A percentile compares a stretch with the other conserved stretches of the same genome.
Conservation (phyloP, 805 yeast genomes). For the Nakazawaea wickerhamii region DNA sequence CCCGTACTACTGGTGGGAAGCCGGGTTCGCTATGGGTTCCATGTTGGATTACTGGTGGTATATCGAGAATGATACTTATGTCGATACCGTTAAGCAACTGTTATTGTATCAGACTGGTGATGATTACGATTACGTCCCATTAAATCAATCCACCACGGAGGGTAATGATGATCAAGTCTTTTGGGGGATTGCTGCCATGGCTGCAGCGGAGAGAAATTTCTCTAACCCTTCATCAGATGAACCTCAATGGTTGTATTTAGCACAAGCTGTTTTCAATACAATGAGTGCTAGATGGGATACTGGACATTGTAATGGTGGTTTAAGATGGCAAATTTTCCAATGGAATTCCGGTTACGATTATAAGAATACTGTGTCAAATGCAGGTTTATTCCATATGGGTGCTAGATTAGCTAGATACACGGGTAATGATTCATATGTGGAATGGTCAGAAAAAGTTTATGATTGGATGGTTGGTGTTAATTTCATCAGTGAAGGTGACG, state of each 20-base stretch:
- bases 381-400: conserved; percentile 72
- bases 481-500: conserved; percentile 30
- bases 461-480: conserved; percentile 59
- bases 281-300: conserved; percentile 79
- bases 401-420: conserved; percentile 83
- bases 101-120: conserved; percentile 61
- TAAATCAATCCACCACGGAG: conserved; percentile 76
- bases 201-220: conserved; percentile 80
- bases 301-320: conserved; percentile 62
- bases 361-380: conserved; percentile 85
- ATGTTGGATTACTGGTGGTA: conserved; percentile 69
- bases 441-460: conserved; percentile 68
- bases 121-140: conserved; percentile 66
- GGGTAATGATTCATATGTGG: conserved; percentile 62
- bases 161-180: conserved; percentile 94
- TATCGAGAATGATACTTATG: conserved; percentile 64
- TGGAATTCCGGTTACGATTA: conserved; percentile 88
- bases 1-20: conserved; percentile 92
- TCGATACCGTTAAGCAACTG: conserved; percentile 51
- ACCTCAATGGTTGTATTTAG: conserved; percentile 70
- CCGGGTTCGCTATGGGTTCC: conserved; percentile 73
- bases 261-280: conserved; percentile 84
- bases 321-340: conserved; percentile 87
- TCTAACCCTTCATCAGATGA: conserved; percentile 55
- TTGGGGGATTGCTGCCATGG: conserved; percentile 86